phyloP scores from a whole-genome alignment of 1,284 basidiomycete species.

The Ceratobasidium papillatum region DNA sequence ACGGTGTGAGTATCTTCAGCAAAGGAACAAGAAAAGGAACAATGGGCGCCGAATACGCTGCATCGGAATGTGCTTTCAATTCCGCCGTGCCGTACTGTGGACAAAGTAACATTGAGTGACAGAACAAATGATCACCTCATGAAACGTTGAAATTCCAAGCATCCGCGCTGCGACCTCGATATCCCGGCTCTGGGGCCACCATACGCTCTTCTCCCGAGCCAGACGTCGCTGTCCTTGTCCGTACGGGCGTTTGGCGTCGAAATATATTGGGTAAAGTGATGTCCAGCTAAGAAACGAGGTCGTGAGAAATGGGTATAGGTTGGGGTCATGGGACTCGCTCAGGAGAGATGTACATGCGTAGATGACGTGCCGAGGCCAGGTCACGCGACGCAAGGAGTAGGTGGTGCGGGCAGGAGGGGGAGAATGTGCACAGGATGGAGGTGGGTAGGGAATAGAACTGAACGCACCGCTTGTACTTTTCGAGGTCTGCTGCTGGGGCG shows the following conservation, averaged over 20 bases:
- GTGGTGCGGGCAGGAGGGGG: background rate
- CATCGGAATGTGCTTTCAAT: background rate
- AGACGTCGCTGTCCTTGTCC: conserved; percentile 85
- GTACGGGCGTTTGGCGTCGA: conserved; percentile 92
- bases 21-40: background rate
- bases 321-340: conserved; percentile 12
- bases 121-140: conserved; percentile 67
- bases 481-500: conserved; percentile 47
- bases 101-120: background rate
- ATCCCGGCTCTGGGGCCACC: conserved; percentile 93
- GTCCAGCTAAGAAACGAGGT: conserved; percentile 73
- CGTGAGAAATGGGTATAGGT: conserved; percentile 1
- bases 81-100: background rate
- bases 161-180: conserved; percentile 85
- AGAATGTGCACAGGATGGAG: background rate
- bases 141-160: conserved; percentile 80
- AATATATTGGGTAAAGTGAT: conserved; percentile 94
- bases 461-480: conserved; percentile 53
- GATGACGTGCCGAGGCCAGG: conserved; percentile 6
- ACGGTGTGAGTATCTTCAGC: background rate
- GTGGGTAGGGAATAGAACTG: conserved; percentile 25
- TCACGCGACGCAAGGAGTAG: conserved; percentile 9
- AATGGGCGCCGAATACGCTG: background rate
- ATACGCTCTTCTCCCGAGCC: conserved; percentile 79
- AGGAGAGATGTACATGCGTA: conserved; percentile 14